These are phyloP conservation scores for Candida frijolesensis DNA, from an alignment of 1,139 yeast species.

Conservation along the genomic window DNA sequence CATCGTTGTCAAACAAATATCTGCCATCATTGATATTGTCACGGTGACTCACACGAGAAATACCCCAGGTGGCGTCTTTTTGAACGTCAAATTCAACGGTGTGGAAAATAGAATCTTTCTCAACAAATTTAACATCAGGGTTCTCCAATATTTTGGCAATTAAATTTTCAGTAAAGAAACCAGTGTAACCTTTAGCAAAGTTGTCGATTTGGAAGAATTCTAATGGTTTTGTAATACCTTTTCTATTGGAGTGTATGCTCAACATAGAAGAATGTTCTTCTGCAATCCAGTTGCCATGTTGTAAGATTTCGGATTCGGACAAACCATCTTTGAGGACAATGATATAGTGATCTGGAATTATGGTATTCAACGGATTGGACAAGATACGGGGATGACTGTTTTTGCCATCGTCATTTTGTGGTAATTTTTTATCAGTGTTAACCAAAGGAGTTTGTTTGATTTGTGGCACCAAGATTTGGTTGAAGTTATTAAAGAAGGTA, in stretches of 20 bases:
- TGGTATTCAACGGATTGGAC: slow-evolving; percentile 14
- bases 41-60: slow-evolving; percentile 93
- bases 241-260: slow-evolving; percentile 28
- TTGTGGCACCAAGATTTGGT: slow-evolving; percentile 7
- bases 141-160: slow-evolving; percentile 69
- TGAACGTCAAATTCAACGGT: slow-evolving; percentile 66
- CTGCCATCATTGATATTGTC: slow-evolving; percentile 72
- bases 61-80: slow-evolving; percentile 94
- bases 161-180: slow-evolving; percentile 72
- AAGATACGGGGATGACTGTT: slow-evolving; percentile 1
- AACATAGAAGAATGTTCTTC: slow-evolving; percentile 11
- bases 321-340: slow-evolving; percentile 37
- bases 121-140: slow-evolving; percentile 77
- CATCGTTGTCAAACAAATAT: slow-evolving; percentile 79
- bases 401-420: not conserved
- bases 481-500: slow-evolving; percentile 4
- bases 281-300: slow-evolving; percentile 67
- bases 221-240: slow-evolving; percentile 57
- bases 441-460: slow-evolving; percentile 7
- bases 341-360: slow-evolving; percentile 55
- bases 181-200: slow-evolving; percentile 65
- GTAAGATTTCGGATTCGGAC: slow-evolving; percentile 33
- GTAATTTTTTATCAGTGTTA: not conserved
- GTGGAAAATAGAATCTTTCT: slow-evolving; percentile 75
- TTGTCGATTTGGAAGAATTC: slow-evolving; percentile 61